Conservation (phyloP, 352 stramenopile species). For the Phytophthora citrophthora region DNA sequence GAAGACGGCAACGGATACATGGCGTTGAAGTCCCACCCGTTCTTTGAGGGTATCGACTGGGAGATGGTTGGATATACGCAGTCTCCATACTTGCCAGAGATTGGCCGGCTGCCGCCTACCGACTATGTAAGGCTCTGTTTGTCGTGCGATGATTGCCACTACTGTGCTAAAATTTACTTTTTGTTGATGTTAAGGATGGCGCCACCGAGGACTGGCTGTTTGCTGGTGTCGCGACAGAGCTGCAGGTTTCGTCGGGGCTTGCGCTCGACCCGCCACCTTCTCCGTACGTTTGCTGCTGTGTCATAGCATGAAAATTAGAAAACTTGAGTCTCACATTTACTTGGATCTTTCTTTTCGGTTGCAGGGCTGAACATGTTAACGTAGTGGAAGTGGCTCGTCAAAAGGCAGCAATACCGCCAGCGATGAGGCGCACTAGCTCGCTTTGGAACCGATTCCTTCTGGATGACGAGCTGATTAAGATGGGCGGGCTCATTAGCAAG, state of each 20-base stretch:
- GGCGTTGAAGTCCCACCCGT: slow-evolving; percentile 76
- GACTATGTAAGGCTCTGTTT: slow-evolving; percentile 56
- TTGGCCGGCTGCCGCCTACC: slow-evolving; percentile 64
- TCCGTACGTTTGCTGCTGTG: slow-evolving; percentile 49
- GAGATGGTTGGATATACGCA: slow-evolving; percentile 50
- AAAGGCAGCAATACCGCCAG: slow-evolving; percentile 68
- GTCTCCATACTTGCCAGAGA: slow-evolving; percentile 68
- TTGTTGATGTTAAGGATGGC: slow-evolving; percentile 60
- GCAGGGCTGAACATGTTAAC: slow-evolving; percentile 56
- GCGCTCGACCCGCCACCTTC: slow-evolving; percentile 62
- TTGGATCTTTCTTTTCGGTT: slow-evolving; percentile 4
- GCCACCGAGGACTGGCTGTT: slow-evolving; percentile 91
- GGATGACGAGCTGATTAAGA: slow-evolving; percentile 89
- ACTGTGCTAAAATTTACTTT: no score
- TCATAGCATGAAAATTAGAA: slow-evolving; percentile 5
- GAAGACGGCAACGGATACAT: slow-evolving; percentile 81
- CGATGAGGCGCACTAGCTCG: slow-evolving; percentile 74
- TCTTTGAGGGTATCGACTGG: slow-evolving; percentile 88
- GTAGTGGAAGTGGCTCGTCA: slow-evolving; percentile 84
- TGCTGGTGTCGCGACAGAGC: slow-evolving; percentile 83
- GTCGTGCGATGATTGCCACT: background rate
- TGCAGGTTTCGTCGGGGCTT: slow-evolving; percentile 87
- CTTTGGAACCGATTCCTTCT: slow-evolving; percentile 89
- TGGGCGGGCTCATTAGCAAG: slow-evolving; percentile 87
- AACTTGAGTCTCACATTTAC: slow-evolving; percentile 2